Evolutionary conservation across 2,329 filamentous ascomycete genomes (phyloP), one percentile per base, ranked within the genome.

Genomic region (Beauveria brongniartii): DNA sequence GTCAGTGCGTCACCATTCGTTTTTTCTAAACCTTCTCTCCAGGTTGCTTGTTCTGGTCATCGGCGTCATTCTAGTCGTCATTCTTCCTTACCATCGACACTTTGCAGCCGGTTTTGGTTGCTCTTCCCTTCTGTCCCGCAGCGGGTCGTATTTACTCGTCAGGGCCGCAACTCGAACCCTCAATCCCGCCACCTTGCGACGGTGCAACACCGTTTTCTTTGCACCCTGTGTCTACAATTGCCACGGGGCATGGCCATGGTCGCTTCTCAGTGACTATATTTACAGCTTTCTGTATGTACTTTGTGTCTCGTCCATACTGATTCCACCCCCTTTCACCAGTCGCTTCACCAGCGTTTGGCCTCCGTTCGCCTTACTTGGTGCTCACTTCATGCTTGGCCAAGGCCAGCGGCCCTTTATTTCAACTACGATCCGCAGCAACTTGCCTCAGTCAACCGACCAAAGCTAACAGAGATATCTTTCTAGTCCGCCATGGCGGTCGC

Each of bases 401-500:
- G 24, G 16, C 20, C 41, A 20, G 6, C 34, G 28, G 22, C 34
- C 18, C 24, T 37, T 16, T 26, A n/a, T 5, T 20, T 26, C 10
- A 34, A 5, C 18, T 10, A 48, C 26, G 24, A 22, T 56, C 16
- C 16, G 24, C 56, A 43, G 34, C 10, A 14, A 16, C 2, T 4
- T 43, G 1, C 24, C 12, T 24, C 16, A 3, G 16, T 26, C 41
- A 52, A 22, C 14, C 9, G 20, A 16, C 44, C 8, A 40, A 28
- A 26, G 18, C 55, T 58, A 26, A 58, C 28, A 20, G 6, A 10
- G 8, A 24, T 34, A n/a, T 48, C 18, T 22, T 30, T 14, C 6
- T 62, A 74, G 71, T 66, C 64, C 68, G 70, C 68, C 71, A 74
- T 75, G 70, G 70, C 69, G 68, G 68, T 69, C 66, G 65, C 68